Base-by-base conservation (phyloP, 2,329 filamentous ascomycete genomes). In the Cordyceps javanica region DNA sequence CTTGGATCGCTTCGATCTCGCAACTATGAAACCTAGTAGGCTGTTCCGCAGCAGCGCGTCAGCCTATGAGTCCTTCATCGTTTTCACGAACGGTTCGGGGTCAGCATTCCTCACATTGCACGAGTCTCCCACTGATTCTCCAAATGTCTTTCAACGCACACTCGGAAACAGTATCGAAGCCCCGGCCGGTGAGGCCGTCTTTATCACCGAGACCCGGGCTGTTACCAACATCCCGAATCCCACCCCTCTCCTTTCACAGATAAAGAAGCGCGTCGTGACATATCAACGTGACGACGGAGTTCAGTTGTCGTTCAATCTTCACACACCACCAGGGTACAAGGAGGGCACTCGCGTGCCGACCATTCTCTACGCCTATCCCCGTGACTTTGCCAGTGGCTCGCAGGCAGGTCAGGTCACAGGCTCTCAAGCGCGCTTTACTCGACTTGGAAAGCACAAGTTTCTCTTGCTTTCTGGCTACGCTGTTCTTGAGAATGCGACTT, bases 191-290 rank as follows among this genome's bases (percentile, higher is more conserved):
- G 54, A 50, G 34, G 54, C 54, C n/a, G 45, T 42, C 7, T 56
- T 48, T 28, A 42, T 5, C 34, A 41, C 54, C 23, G 14, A 21
- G 14, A 6, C 36, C 9, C 26, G 44, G 7, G 44, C 54, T 25
- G 45, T 56, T 11, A 56, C 54, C 2, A 23, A 50, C n/a, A 56
- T 49, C 1, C 44, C 34, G 14, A 14, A 7, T 21, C 68, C 38
- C 68, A 80, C 78, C 73, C 73, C 73, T 72, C 62, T 83, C 79
- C 4, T 80, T 79, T 19, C 77, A 75, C 0, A 76, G 69, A 61
- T 80, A 82, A 3, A 79, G 69, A 7, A 83, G 66, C 77, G 54
- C 26, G 34, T 56, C 19, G 45, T 56, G 7, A 56, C 44, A 9
- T 56, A 56, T 21, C 34, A 56, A 19, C 54, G 54, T n/a, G 45